These are phyloP conservation scores for Poronia punctata DNA, from an alignment of 495 filamentous ascomycete species.

Conservation along the genomic window DNA sequence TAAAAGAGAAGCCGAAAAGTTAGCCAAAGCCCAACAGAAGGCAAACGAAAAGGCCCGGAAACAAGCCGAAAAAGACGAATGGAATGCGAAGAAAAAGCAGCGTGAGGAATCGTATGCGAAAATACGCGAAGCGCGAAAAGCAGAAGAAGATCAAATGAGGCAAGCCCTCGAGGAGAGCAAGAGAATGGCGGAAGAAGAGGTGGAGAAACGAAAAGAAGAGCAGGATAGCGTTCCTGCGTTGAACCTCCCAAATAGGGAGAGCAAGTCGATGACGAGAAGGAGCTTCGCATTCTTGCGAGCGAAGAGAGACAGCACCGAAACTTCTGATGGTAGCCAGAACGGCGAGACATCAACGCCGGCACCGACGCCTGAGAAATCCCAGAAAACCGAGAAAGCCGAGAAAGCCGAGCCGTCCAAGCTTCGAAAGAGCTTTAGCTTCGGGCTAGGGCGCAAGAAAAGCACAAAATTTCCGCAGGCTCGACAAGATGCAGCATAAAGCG, in stretches of 20 bases:
- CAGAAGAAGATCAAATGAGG: conserved; percentile 33
- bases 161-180: conserved; percentile 39
- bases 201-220: conserved; percentile 30
- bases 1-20: conserved; percentile 56
- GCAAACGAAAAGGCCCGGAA: conserved; percentile 51
- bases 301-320: conserved; percentile 24
- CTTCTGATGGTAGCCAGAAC: conserved; percentile 25
- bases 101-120: conserved; percentile 27
- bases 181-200: conserved; percentile 34
- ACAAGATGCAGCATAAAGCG: neutral
- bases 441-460: conserved; percentile 56
- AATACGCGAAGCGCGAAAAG: conserved; percentile 27
- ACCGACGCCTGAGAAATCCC: neutral
- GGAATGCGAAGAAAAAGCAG: conserved; percentile 51
- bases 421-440: conserved; percentile 51
- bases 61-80: conserved; percentile 53
- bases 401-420: conserved; percentile 26
- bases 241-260: conserved; percentile 29
- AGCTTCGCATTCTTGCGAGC: conserved; percentile 40
- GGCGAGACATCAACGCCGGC: conserved; percentile 18
- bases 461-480: conserved; percentile 28
- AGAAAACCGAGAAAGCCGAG: conserved; percentile 7
- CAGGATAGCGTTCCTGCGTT: conserved; percentile 30
- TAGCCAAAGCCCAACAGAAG: conserved; percentile 34
- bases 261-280: conserved; percentile 42